These are phyloP conservation scores for Tricholoma sp. DNA, from an alignment of 768 basidiomycete species.

Conservation along the genomic window DNA sequence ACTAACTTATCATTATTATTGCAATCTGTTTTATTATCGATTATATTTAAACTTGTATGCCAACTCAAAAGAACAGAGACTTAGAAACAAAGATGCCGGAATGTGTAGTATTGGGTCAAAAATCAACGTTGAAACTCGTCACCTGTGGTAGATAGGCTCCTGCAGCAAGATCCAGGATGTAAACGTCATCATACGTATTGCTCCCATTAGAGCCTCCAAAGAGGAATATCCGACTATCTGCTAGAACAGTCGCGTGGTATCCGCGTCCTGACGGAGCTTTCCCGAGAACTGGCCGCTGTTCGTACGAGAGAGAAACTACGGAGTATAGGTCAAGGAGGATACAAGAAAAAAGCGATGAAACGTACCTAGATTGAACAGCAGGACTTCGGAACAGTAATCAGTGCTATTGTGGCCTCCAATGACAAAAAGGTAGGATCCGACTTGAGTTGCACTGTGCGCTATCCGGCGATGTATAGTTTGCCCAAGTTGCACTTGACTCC, in stretches of 20 bases:
- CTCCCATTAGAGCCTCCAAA: constrained; percentile 89
- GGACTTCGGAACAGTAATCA: constrained; percentile 67
- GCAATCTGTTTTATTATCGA: too few relatives aligned
- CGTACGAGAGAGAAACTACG: constrained; percentile 81
- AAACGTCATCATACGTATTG: constrained; percentile 80
- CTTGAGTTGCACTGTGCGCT: constrained; percentile 83
- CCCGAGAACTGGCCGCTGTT: constrained; percentile 64
- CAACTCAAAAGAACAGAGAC: not conserved
- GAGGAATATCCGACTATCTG: constrained; percentile 81
- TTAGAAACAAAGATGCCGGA: not conserved
- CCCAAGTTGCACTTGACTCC: constrained; percentile 41
- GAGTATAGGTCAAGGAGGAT: not conserved
- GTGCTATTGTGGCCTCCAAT: constrained; percentile 84
- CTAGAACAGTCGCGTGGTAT: constrained; percentile 78
- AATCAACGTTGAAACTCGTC: constrained; percentile 64
- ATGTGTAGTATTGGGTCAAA: not conserved
- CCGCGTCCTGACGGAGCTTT: constrained; percentile 70
- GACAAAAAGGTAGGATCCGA: constrained; percentile 89
- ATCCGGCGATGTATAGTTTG: constrained; percentile 51
- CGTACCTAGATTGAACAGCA: constrained; percentile 84
- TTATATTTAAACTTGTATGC: too few relatives aligned
- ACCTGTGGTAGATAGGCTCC: constrained; percentile 89
- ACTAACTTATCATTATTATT: too few relatives aligned
- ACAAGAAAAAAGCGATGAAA: not conserved
- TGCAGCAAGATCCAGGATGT: constrained; percentile 81